Evolutionary conservation across 1,284 basidiomycete genomes (phyloP).

Genomic region (Ganoderma sinense): DNA sequence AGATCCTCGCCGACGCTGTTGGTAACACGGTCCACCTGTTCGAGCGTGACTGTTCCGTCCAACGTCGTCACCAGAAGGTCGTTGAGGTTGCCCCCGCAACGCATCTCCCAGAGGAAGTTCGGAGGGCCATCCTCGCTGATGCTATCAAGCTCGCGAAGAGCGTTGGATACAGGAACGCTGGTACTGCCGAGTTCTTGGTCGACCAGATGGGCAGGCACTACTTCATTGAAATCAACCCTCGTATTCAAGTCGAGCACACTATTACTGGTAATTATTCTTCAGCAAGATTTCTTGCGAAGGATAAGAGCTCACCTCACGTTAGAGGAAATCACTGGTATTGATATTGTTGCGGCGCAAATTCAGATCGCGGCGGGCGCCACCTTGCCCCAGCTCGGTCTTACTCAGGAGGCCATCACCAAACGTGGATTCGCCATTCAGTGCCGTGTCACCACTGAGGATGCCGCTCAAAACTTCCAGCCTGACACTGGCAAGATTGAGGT

Average conservation of each 20-base stretch:
- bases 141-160: slow-evolving; percentile 96
- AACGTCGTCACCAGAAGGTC: slow-evolving; percentile 97
- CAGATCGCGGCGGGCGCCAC: slow-evolving; percentile 98
- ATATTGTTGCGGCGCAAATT: slow-evolving; percentile 98
- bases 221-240: slow-evolving; percentile 99
- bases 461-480: slow-evolving; percentile 91
- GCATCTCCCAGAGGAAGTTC: slow-evolving; percentile 90
- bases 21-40: slow-evolving; percentile 98
- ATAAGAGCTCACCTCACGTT: slow-evolving; percentile 20
- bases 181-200: slow-evolving; percentile 97
- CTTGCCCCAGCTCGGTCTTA: slow-evolving; percentile 93
- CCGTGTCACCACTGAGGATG: slow-evolving; percentile 99
- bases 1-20: slow-evolving; percentile 89
- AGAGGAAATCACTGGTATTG: slow-evolving; percentile 99
- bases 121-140: slow-evolving; percentile 87
- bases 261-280: slow-evolving; percentile 77
- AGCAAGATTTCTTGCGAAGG: neutral
- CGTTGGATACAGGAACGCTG: slow-evolving; percentile 95
- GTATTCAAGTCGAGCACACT: slow-evolving; percentile 99
- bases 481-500: slow-evolving; percentile 99
- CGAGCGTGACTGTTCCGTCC: slow-evolving; percentile 98
- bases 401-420: slow-evolving; percentile 96
- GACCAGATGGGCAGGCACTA: slow-evolving; percentile 96
- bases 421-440: slow-evolving; percentile 99
- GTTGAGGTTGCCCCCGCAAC: slow-evolving; percentile 98